phyloP scores from a whole-genome alignment of 192 early-diverging fungal species.

The Coemansia umbellata region DNA sequence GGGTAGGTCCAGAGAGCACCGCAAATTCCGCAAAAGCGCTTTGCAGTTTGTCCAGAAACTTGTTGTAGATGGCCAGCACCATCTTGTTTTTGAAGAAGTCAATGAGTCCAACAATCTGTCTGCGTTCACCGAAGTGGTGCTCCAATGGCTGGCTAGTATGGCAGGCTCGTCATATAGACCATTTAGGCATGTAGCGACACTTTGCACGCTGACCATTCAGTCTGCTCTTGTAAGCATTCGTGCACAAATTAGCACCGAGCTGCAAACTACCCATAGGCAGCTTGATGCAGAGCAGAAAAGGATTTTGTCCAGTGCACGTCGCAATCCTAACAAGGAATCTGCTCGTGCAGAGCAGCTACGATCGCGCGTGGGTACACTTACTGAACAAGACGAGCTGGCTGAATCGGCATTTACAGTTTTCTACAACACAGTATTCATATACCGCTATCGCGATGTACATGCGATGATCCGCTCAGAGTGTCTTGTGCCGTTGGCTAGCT shows the following conservation, averaged over 20 bases:
- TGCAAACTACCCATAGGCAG: conserved; percentile 66
- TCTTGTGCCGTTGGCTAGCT: conserved; percentile 71
- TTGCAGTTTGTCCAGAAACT: conserved; percentile 64
- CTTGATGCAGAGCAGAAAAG: conserved; percentile 54
- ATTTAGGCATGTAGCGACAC: conserved; percentile 86
- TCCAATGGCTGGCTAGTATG: conserved; percentile 64
- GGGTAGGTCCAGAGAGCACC: conserved; percentile 61
- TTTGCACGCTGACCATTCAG: conserved; percentile 63
- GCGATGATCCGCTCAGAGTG: conserved; percentile 81
- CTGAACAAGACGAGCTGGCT: conserved; percentile 56
- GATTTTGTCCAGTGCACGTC: not conserved
- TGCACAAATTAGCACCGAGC: conserved; percentile 56
- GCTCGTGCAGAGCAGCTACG: conserved; percentile 22
- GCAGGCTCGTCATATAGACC: conserved; percentile 78
- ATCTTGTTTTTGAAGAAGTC: conserved; percentile 58
- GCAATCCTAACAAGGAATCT: not conserved
- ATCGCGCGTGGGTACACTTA: conserved; percentile 36
- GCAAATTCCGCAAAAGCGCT: conserved; percentile 63
- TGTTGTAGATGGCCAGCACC: conserved; percentile 57
- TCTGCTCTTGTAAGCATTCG: conserved; percentile 66
- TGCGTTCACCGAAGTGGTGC: conserved; percentile 56
- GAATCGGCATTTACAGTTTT: conserved; percentile 64
- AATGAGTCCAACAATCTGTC: conserved; percentile 31
- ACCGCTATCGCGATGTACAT: conserved; percentile 87
- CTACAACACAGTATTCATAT: conserved; percentile 84